Evolutionary conservation across 352 stramenopile genomes (phyloP).

Genomic region (Blastocystis sp.): DNA sequence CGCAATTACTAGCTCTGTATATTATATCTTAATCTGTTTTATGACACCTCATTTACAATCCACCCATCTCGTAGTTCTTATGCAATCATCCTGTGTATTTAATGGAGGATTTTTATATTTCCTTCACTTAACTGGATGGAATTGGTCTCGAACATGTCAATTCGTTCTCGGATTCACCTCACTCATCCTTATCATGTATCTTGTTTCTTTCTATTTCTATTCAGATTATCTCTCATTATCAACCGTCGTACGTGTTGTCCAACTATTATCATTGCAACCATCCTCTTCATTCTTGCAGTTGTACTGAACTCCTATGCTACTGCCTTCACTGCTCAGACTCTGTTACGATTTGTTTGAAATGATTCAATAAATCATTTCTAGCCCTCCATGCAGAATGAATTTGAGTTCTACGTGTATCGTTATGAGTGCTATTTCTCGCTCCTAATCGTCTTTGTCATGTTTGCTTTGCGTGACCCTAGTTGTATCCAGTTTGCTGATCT

Average conservation of each 20-base stretch:
- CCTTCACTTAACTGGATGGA: constrained; percentile 13
- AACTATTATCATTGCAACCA: background rate
- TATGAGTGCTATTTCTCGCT: background rate
- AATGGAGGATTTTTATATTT: background rate
- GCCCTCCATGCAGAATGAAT: constrained; percentile 31
- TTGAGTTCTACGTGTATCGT: constrained; percentile 39
- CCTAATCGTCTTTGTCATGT: background rate
- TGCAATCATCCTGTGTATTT: constrained; percentile 54
- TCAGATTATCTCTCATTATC: constrained; percentile 29
- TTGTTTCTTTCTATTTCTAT: background rate
- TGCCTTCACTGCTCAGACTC: background rate
- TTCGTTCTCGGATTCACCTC: background rate
- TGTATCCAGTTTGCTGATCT: constrained; percentile 7
- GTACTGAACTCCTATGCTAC: constrained; percentile 11
- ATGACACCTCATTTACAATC: constrained; percentile 53
- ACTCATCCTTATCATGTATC: constrained; percentile 9
- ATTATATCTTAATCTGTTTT: constrained; percentile 39
- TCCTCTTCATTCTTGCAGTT: constrained; percentile 5
- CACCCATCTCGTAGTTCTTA: constrained; percentile 34
- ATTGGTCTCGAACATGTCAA: constrained; percentile 31
- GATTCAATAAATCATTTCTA: background rate
- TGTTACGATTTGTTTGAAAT: background rate
- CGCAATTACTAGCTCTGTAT: background rate
- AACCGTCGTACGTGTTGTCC: background rate
- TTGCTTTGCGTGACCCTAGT: background rate